Conservation (phyloP, 2,329 filamentous ascomycete species). For the Xylaria sp. region DNA sequence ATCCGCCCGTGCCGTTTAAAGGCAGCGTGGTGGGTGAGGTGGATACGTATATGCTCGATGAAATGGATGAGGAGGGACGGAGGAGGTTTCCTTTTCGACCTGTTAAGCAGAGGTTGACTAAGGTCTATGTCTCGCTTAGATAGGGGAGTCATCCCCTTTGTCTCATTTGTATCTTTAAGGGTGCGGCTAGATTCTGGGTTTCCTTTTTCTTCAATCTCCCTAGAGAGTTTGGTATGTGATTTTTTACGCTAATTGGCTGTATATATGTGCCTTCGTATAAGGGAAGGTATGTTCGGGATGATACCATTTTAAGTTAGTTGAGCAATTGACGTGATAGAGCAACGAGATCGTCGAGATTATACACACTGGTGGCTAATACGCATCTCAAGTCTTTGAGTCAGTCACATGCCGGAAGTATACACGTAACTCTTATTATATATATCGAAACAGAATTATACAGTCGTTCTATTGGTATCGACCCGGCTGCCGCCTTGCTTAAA, state of each 20-base stretch:
- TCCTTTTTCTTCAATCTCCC: not conserved
- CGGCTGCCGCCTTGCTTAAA: not conserved
- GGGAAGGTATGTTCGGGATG: not conserved
- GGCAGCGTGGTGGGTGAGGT: slow-evolving; percentile 25
- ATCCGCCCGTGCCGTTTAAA: slow-evolving; percentile 31
- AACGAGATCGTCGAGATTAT: not conserved
- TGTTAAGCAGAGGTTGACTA: slow-evolving; percentile 31
- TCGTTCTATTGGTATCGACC: not conserved
- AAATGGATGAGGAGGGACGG: slow-evolving; percentile 17
- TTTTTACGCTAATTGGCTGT: not conserved
- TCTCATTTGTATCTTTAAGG: not conserved
- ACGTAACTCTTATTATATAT: not conserved
- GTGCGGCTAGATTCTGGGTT: not conserved
- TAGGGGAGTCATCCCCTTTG: slow-evolving; percentile 2
- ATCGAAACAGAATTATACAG: slow-evolving; percentile 7
- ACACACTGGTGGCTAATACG: not conserved
- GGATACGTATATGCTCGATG: slow-evolving; percentile 26
- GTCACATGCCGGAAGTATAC: not conserved
- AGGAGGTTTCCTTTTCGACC: slow-evolving; percentile 27
- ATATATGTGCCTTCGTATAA: not conserved
- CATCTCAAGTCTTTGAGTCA: not conserved
- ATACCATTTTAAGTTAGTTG: not conserved
- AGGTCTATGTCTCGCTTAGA: slow-evolving; percentile 29
- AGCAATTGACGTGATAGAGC: not conserved
- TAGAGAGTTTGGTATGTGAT: not conserved